Evolutionary conservation across 1,284 basidiomycete genomes (phyloP), one percentile per base, ranked within the genome.

Genomic region (Sphaerobolus stellatus): DNA sequence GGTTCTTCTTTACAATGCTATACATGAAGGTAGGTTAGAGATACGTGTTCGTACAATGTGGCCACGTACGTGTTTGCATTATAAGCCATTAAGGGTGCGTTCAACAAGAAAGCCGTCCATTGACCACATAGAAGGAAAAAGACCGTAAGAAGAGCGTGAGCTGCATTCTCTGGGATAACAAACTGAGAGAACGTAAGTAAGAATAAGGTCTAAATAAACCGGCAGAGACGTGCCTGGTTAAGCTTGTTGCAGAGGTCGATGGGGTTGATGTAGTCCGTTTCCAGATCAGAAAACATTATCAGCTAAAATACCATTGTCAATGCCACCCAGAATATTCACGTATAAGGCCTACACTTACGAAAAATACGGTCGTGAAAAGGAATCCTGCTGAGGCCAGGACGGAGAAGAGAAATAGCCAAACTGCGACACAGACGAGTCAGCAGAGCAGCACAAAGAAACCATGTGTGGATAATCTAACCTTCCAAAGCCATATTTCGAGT

Each of bases 161-260:
- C 92, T 58, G 85, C 84, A 79, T 97, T 95, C 80, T 99, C 96
- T 47, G 96, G 96, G 18, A 99, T 80, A 46, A 98, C 94, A 71
- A 99, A 99, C 94, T 99, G 34, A 49, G 16, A 63, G 27, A 61
- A 28, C 43, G 56, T 30, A 20, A 61, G 51, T 20, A 54, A 54
- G 54, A 43, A 30, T 16, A 20, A 27, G 24, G 33, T 28, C 31
- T 13, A 45, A 34, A 24, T 25, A 56, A 45, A 14, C 1, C 25
- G 7, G 38, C 38, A 31, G 11, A 30, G 29, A 68, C 68, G 53
- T 61, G 97, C 96, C 76, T 96, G 92, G 73, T 99, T 99, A 67
- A 99, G 88, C 79, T 98, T 98, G 79, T 98, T 98, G 79, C 97
- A 99, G 34, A 99, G 87, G 75, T 99, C 96, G 84, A 99, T 98